Evolutionary conservation across 2,329 filamentous ascomycete genomes (phyloP), one percentile per base, ranked within the genome.

Genomic region (Alternaria novae-zelandiae): DNA sequence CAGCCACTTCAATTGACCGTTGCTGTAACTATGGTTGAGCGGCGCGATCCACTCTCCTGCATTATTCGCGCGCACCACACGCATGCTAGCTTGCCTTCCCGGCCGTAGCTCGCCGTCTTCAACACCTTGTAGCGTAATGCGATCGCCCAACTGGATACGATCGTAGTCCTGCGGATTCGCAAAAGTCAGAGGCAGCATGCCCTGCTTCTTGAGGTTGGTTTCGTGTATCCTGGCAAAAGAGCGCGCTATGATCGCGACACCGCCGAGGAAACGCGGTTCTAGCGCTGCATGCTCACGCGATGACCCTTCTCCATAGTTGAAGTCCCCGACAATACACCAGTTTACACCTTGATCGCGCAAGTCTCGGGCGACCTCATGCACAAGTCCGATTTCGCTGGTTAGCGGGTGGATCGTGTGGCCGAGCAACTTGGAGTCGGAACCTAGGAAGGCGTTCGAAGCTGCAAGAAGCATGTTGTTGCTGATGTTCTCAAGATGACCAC

Each of bases 401-500:
- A 65, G 20, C 2, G 72, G 72, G 41, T 78, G 69, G 12, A 65
- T 55, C 2, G 75, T 72, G 50, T 73, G 74, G 20, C 74, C 78
- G n/a, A 72, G 69, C 57, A 61, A 73, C 7, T 67, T 17, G 3
- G 68, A 65, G 23, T 70, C 59, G 0, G 71, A 47, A 5, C 57
- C 69, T 2, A 79, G 60, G 57, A 78, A 76, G 13, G 67, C 73
- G 54, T 80, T 81, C 10, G 57, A 17, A 7, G 67, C 80, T 17
- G 69, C 80, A 26, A 77, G 70, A 8, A 80, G 73, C 59, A 78
- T 73, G 63, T 80, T 80, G 65, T 80, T 75, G 64, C 72, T 75
- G 54, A 81, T 81, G 44, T 80, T 80, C 36, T 80, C 78, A 3
- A 81, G 74, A 53, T 81, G 80, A 3, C 79, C 80, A 2, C 79